A percentile compares a stretch with the other conserved stretches of the same genome.
These are phyloP conservation scores for Xerocomellus amylosporus DNA, from an alignment of 768 basidiomycete genomes.

Conservation along the genomic window DNA sequence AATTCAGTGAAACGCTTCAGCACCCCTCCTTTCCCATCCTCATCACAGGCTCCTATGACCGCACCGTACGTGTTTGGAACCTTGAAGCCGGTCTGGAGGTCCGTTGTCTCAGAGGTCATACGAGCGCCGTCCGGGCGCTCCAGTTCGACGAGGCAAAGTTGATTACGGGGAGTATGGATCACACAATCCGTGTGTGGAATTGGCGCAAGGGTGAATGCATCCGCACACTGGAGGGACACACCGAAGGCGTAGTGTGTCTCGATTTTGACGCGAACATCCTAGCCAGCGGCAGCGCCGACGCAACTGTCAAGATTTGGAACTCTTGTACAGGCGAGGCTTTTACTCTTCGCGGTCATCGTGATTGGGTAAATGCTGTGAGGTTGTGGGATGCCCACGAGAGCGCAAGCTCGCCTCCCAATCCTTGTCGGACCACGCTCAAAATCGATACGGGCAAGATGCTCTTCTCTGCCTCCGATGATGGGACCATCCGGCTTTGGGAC, in stretches of 20 bases:
- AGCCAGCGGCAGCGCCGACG: slow-evolving; percentile 89
- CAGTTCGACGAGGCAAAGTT: slow-evolving; percentile 96
- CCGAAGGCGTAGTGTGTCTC: slow-evolving; percentile 87
- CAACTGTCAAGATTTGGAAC: slow-evolving; percentile 96
- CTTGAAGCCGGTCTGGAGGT: slow-evolving; percentile 86
- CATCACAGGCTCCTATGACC: slow-evolving; percentile 97
- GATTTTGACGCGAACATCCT: slow-evolving; percentile 90
- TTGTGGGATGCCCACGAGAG: slow-evolving; percentile 68
- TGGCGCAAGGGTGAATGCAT: slow-evolving; percentile 90
- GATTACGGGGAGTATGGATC: slow-evolving; percentile 96
- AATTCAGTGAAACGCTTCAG: slow-evolving; percentile 81
- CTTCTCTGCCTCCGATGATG: slow-evolving; percentile 96
- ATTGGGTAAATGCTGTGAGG: slow-evolving; percentile 95
- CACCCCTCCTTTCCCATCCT: slow-evolving; percentile 90
- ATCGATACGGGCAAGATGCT: slow-evolving; percentile 90
- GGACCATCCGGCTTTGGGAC: slow-evolving; percentile 93
- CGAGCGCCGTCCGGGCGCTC: slow-evolving; percentile 84
- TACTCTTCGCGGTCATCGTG: slow-evolving; percentile 85
- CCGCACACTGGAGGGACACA: slow-evolving; percentile 84
- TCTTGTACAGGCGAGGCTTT: slow-evolving; percentile 89
- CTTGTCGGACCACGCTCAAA: slow-evolving; percentile 39
- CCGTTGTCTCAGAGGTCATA: slow-evolving; percentile 84
- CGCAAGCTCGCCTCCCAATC: slow-evolving; percentile 8
- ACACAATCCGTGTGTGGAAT: slow-evolving; percentile 93
- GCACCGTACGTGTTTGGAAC: slow-evolving; percentile 94